Evolutionary conservation across 169 alveolate genomes (phyloP), one percentile per base, ranked within the genome.

Genomic region (Eimeria falciformis): DNA sequence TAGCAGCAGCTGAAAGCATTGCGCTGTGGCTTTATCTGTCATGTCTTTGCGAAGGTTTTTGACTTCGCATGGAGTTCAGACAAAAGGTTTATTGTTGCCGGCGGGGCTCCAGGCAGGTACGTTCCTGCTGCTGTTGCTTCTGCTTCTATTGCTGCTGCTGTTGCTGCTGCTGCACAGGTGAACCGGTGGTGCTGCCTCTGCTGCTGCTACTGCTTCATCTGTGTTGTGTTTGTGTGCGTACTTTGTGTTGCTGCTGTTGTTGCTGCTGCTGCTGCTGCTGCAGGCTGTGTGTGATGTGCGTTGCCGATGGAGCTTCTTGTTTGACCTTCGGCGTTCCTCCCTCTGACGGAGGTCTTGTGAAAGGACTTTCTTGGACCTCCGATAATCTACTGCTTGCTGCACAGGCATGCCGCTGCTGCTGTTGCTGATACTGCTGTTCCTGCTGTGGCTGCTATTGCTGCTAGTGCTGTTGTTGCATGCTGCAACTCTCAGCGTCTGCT

Each of bases 61-160:
- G 82, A 71, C 23, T 71, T 71, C 50, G 82, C 29, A 2, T 71
- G 82, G 82, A 71, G 82, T 55, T 27, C 82, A 2, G 82, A 71
- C n/a, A 71, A 71, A 55, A 29, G 82, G 23, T 71, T 71, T 17
- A 71, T 71, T 71, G 82, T 71, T 7, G 82, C 82, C 2, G 82
- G 46, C 1, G 82, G 82, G 14, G 82, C 82, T 6, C 29, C 56
- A 37, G 82, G 82, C 29, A 29, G 82, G 82, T 71, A 17, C 50
- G 82, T 4, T 71, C 56, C 82, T 71, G 82, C 55, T 71, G 82
- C 55, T 71, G 82, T 55, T 29, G 50, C 55, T 71, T 50, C 55
- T 71, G 50, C 27, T 71, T 9, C 68, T 71, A 1, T 56, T 1
- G 5, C 45, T 29, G 5, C 81, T 12, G 55, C 58, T n/a, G 18